A percentile compares a stretch with the other conserved stretches of the same genome.
Conservation (phyloP, 495 filamentous ascomycete species). For the Rhypophila decipiens region DNA sequence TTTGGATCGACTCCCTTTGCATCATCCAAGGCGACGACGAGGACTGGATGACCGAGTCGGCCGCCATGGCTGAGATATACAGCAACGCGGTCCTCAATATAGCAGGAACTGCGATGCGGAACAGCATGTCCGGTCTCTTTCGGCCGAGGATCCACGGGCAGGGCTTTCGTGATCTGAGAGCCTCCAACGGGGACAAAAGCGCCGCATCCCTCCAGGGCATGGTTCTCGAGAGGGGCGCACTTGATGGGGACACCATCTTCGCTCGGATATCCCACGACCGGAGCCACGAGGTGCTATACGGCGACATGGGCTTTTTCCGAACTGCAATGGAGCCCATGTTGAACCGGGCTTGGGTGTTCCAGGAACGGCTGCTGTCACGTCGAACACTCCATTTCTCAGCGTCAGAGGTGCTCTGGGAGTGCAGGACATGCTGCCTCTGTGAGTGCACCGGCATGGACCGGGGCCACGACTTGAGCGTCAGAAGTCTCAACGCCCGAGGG, state of each 20-base stretch:
- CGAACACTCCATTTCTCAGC: slow-evolving; percentile 21
- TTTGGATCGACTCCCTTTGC: slow-evolving; percentile 42
- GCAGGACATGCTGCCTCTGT: slow-evolving; percentile 17
- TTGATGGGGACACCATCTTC: slow-evolving; percentile 1
- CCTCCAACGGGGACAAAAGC: background rate
- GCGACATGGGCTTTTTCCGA: slow-evolving; percentile 10
- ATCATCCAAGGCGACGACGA: slow-evolving; percentile 31
- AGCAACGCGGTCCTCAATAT: slow-evolving; percentile 7
- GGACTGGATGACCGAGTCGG: slow-evolving; percentile 11
- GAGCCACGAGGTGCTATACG: slow-evolving; percentile 12
- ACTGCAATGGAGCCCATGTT: slow-evolving; percentile 14
- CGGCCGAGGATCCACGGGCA: slow-evolving; percentile 15
- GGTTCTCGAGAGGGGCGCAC: slow-evolving; percentile 10
- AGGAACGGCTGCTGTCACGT: slow-evolving; percentile 26
- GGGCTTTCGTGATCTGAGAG: slow-evolving; percentile 14
- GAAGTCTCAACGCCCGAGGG: slow-evolving; percentile 4
- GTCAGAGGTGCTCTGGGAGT: slow-evolving; percentile 28
- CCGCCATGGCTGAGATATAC: slow-evolving; percentile 9
- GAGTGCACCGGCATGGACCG: slow-evolving; percentile 17
- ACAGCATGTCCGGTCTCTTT: slow-evolving; percentile 8
- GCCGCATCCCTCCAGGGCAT: slow-evolving; percentile 1
- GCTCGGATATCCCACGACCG: slow-evolving; percentile 9
- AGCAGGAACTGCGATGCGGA: slow-evolving; percentile 10
- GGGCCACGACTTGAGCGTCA: slow-evolving; percentile 7
- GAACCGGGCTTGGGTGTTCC: slow-evolving; percentile 27